Evolutionary conservation across 2,329 filamentous ascomycete genomes (phyloP), one percentile per base, ranked within the genome.

Genomic region (Mycogone perniciosa): DNA sequence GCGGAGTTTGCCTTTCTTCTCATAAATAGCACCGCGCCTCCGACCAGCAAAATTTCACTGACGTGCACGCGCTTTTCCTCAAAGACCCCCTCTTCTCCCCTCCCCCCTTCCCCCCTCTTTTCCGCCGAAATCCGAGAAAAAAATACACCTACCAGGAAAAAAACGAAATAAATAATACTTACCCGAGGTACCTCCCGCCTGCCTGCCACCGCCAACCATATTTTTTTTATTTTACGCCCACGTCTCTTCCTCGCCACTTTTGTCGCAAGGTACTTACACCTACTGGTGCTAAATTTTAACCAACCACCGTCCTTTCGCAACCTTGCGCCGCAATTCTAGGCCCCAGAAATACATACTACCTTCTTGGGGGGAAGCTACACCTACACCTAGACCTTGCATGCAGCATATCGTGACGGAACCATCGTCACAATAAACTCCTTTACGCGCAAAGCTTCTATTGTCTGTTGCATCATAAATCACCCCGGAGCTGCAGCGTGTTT

Each of bases 1-100:
- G 57, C 62, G 61, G 62, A 62, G 56, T 60, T 66, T 64, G 60
- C 55, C 59, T 63, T 63, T 62, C 61, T 67, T 63, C 68, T 71
- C 69, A 72, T 72, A 72, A 72, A 71, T 72, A 71, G 66, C 67
- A 70, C 65, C 60, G 68, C 69, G 68, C 69, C 68, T 69, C 69
- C 70, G 62, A 67, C 67, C 67, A 63, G 66, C 58, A 62, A 67
- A 68, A 69, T 62, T 64, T 65, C 59, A 71, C 67, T 69, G 69
- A 71, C 68, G 68, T 72, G 69, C 68, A 71, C 69, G 69, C 70
- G 69, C 68, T 71, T 71, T 71, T 66, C 67, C 63, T 69, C 67
- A 68, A 68, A 67, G 64, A 63, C 64, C 66, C 64, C 59, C 56
- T 51, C 54, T 57, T 50, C 60, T 56, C 57, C 39, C 50, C 31